A percentile compares a stretch with the other conserved stretches of the same genome.
phyloP scores from a whole-genome alignment of 768 basidiomycete genomes.

The Suillus weaverae region DNA sequence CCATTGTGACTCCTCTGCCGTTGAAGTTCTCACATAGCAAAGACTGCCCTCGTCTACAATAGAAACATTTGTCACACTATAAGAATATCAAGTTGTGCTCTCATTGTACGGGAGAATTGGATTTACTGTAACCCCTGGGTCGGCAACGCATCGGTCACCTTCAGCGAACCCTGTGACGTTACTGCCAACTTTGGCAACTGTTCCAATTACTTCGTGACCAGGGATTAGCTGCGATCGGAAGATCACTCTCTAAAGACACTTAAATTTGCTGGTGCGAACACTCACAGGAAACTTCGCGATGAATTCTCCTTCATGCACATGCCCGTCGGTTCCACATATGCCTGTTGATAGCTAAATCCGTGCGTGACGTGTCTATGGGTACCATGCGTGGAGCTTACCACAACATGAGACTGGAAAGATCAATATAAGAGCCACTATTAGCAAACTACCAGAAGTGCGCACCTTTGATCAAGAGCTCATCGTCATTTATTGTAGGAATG shows the following conservation, averaged over 20 bases:
- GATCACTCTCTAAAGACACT: constrained; percentile 12
- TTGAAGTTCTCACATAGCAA: constrained; percentile 42
- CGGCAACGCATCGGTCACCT: constrained; percentile 46
- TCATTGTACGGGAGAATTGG: neutral
- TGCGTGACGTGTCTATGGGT: constrained; percentile 5
- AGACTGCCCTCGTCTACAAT: constrained; percentile 38
- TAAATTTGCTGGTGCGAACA: neutral
- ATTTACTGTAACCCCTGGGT: constrained; percentile 36
- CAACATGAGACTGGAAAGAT: constrained; percentile 40
- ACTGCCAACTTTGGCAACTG: constrained; percentile 40
- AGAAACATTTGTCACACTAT: constrained; percentile 39
- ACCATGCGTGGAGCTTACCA: constrained; percentile 30
- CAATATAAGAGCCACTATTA: constrained; percentile 7
- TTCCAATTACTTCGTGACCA: constrained; percentile 29
- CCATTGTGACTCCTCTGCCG: constrained; percentile 36
- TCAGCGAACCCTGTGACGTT: constrained; percentile 41
- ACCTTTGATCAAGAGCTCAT: constrained; percentile 64
- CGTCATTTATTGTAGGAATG: constrained; percentile 51
- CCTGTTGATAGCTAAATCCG: constrained; percentile 31
- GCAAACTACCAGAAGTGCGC: constrained; percentile 12
- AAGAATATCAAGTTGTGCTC: neutral
- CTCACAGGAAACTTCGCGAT: constrained; percentile 58
- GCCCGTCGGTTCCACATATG: constrained; percentile 63
- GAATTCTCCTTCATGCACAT: constrained; percentile 66
- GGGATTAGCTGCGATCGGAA: neutral